Conservation (phyloP, 2,329 filamentous ascomycete genomes). For the Nigrospora osmanthi region DNA sequence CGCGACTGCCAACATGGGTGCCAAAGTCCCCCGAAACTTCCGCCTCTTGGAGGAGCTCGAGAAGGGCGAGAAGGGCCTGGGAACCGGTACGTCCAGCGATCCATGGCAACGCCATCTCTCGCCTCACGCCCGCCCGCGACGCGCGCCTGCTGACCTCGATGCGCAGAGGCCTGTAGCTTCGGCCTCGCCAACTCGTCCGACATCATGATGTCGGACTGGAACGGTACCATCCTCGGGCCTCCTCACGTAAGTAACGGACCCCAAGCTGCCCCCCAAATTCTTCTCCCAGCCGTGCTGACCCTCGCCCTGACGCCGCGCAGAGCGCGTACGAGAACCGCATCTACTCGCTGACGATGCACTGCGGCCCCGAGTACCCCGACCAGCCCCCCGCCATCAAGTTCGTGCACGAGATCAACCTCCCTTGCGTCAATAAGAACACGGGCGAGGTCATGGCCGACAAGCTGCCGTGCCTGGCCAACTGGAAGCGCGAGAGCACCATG, state of each 20-base stretch:
- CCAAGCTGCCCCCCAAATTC: neutral
- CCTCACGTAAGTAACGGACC: constrained; percentile 65
- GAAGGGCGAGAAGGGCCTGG: constrained; percentile 96
- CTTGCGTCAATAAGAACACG: constrained; percentile 75
- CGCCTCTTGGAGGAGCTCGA: constrained; percentile 94
- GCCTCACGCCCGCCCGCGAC: too few relatives aligned
- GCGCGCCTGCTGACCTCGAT: neutral
- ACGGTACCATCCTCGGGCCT: constrained; percentile 92
- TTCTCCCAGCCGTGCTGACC: constrained; percentile 1
- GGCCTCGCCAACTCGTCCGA: constrained; percentile 92
- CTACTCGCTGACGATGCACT: constrained; percentile 96
- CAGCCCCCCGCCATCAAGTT: constrained; percentile 85
- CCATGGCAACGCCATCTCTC: too few relatives aligned
- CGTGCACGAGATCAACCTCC: constrained; percentile 91
- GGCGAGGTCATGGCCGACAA: constrained; percentile 80
- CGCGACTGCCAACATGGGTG: constrained; percentile 21
- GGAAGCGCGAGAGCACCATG: constrained; percentile 92
- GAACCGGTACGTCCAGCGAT: constrained; percentile 59
- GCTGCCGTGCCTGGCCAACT: constrained; percentile 77
- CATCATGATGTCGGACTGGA: constrained; percentile 97
- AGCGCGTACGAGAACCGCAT: constrained; percentile 98
- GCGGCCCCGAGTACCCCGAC: constrained; percentile 83
- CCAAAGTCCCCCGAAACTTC: constrained; percentile 92
- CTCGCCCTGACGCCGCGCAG: constrained; percentile 31
- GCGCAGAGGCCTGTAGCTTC: constrained; percentile 87